Base-by-base conservation (phyloP, 2,329 filamentous ascomycete genomes). In the Xylaria sp. region DNA sequence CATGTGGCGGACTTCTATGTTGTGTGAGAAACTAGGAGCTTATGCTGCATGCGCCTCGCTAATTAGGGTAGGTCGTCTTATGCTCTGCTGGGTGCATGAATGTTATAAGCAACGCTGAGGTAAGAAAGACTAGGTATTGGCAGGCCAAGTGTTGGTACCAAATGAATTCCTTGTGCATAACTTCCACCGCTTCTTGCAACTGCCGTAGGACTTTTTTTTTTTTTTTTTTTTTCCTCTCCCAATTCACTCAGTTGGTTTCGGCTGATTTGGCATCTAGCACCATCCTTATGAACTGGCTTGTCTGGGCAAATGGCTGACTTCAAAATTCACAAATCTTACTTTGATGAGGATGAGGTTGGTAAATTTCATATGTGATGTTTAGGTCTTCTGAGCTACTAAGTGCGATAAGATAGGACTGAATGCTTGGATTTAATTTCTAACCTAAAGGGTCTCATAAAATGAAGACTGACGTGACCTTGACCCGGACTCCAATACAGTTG, bases 401-500 rank as follows among this genome's bases (percentile, higher is more conserved):
- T 33, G 23, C 44, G 17, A 23, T 44, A 63, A 54, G 31, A 33
- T 33, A 33, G 23, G n/a, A 63, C 23, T 28, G 44, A 20, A 56
- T 38, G 28, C 40, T 44, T 44, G 20, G 26, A 61, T 53, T n/a
- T 48, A 31, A 23, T 59, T 28, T 63, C 53, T 56, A 63, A 53
- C 38, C 11, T 9, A 49, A 59, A 38, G 20, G 31, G 23, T 33
- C 42, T 54, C n/a, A 4, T 40, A 20, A 64, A 56, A 36, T 17
- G 23, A 65, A 48, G 31, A 57, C 48, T 48, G 15, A 51, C 7
- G 51, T 15, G 4, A 51, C 61, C 33, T 6, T 62, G 17, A 49
- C 44, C 46, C 48, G 26, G 56, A 69, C 67, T 63, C 59, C 57
- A 53, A 46, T 62, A 62, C 57, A 61, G 0, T 48, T 54, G 20